Evolutionary conservation across 257 asterid genomes (phyloP).

Genomic region (Fraxinus americana): DNA sequence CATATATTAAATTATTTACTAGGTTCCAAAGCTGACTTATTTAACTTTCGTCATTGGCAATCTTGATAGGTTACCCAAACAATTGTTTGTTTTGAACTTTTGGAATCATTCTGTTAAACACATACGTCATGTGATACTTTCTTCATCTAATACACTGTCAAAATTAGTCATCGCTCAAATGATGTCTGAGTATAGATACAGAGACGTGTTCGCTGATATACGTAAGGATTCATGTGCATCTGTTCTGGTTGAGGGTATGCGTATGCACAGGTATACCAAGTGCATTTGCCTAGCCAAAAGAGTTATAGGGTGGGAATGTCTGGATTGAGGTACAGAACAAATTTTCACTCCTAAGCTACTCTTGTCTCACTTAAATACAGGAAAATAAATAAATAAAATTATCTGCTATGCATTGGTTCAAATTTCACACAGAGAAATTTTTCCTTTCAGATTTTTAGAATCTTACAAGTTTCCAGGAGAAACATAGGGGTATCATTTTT

Average conservation of each 20-base stretch:
- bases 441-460: not conserved
- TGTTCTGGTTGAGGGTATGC: not conserved
- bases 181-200: not conserved
- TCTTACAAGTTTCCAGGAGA: not conserved
- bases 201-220: not conserved
- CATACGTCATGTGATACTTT: too few relatives aligned
- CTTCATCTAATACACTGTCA: not conserved
- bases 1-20: not conserved
- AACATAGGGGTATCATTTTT: not conserved
- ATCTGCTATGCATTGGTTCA: not conserved
- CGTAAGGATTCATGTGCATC: not conserved
- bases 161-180: not conserved
- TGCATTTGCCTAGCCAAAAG: not conserved
- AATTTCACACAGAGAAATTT: not conserved
- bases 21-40: too few relatives aligned
- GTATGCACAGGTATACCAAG: too few relatives aligned
- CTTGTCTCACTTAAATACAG: not conserved
- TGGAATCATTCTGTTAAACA: not conserved
- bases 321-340: not conserved
- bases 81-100: not conserved
- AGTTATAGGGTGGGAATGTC: not conserved
- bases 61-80: not conserved
- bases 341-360: too few relatives aligned
- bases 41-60: not conserved
- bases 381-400: too few relatives aligned